A percentile compares a stretch with the other conserved stretches of the same genome.
Conservation (phyloP, 208 protist species). For the Acanthamoeba sp. region DNA sequence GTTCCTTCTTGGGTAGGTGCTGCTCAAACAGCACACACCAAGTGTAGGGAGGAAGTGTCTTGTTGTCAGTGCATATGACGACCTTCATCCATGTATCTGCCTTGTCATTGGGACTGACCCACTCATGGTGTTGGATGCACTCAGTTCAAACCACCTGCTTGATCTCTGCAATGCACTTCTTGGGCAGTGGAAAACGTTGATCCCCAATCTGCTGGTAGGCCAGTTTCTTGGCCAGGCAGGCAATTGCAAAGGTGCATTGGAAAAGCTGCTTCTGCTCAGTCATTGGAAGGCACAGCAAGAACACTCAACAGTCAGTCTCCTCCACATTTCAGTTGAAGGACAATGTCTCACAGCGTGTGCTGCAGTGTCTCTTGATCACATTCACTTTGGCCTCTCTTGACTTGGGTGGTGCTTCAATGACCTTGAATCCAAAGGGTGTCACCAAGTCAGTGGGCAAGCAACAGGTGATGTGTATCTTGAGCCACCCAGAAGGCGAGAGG, state of each 20-base stretch:
- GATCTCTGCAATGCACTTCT: background rate
- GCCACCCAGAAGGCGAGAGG: constrained; percentile 5
- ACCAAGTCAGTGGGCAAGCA: background rate
- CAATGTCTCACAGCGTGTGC: background rate
- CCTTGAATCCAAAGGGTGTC: background rate
- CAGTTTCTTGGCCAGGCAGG: constrained; percentile 2
- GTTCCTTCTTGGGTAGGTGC: background rate
- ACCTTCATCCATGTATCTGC: background rate
- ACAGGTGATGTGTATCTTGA: background rate
- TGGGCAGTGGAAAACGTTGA: background rate
- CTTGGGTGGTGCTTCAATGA: background rate
- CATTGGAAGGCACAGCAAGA: background rate
- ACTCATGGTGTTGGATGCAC: background rate
- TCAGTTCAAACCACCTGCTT: background rate
- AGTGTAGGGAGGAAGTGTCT: background rate
- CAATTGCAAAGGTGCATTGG: background rate
- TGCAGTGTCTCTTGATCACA: background rate
- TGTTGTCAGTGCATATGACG: background rate
- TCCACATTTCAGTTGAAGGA: background rate
- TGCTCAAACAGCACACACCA: background rate
- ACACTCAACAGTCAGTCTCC: background rate
- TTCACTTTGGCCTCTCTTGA: background rate
- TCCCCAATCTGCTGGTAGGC: background rate
- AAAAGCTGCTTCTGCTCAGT: background rate
- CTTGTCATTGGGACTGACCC: background rate